Conservation (phyloP, 305 asterid genomes). For the Fraxinus velutina region DNA sequence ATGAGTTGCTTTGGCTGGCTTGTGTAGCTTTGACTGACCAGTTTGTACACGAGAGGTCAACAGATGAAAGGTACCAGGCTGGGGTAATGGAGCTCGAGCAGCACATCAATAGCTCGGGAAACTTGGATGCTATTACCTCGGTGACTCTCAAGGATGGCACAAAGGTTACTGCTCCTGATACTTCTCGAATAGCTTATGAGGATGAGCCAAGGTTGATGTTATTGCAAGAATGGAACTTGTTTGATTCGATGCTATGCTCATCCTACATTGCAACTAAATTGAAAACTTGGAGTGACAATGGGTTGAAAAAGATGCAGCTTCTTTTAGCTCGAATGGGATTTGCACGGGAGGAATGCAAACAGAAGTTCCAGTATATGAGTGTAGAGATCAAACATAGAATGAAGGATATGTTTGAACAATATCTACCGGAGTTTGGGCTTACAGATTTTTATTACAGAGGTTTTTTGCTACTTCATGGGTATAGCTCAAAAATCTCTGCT, state of each 20-base stretch:
- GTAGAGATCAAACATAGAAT: constrained; percentile 75
- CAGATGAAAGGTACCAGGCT: constrained; percentile 85
- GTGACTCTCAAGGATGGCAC: constrained; percentile 92
- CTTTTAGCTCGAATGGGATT: constrained; percentile 95
- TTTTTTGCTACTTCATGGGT: constrained; percentile 76
- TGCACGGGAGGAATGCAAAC: constrained; percentile 87
- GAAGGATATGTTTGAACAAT: constrained; percentile 92
- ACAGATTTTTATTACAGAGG: constrained; percentile 84
- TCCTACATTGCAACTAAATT: constrained; percentile 88
- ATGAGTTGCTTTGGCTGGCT: constrained; percentile 88
- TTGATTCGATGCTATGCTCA: constrained; percentile 91
- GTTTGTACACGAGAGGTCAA: constrained; percentile 84
- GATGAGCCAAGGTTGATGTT: constrained; percentile 88
- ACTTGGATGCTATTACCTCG: constrained; percentile 70
- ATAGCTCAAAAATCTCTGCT: constrained; percentile 86
- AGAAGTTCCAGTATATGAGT: constrained; percentile 86
- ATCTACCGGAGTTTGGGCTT: constrained; percentile 86
- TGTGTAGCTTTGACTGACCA: constrained; percentile 93
- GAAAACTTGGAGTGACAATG: constrained; percentile 96
- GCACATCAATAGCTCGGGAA: constrained; percentile 82
- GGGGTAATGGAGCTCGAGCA: constrained; percentile 95
- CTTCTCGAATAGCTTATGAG: constrained; percentile 75
- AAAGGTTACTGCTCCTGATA: constrained; percentile 73
- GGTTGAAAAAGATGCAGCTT: constrained; percentile 83
- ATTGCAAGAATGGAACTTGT: constrained; percentile 96